Evolutionary conservation across 495 filamentous ascomycete species (phyloP), one percentile per base, ranked within the genome.

Genomic region (Penicillium malachiteum): DNA sequence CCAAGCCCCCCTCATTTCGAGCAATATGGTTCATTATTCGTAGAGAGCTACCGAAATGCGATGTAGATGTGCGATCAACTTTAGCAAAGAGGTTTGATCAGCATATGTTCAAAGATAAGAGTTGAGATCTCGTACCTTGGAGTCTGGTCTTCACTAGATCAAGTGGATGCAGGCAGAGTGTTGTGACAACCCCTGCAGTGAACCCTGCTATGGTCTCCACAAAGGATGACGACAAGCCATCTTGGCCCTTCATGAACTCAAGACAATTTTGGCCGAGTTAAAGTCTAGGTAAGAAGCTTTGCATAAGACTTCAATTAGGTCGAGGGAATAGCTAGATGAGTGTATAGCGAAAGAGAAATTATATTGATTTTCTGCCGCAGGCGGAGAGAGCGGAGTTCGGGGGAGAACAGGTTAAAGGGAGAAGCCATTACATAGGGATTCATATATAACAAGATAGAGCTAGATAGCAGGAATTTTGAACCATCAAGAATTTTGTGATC

Each of bases 81-180:
- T 45, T 1, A 47, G 6, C 31, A 14, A 3, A 26, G 38, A 21
- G 16, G 35, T 50, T 12, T 40, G 48, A 43, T 4, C 5, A 17
- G 30, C 34, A 1, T 33, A 8, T 48, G 40, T 44, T 38, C 54
- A 42, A 43, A 46, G 46, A 38, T 31, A 49, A 55, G 51, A 42
- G 12, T 1, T 13, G 26, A 30, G 17, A 4, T 32, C 35, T 37
- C 63, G 55, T 65, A 93, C 92, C 83, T 75, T 99, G 94, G 61
- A 99, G 84, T 54, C 94, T 87, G 38, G 92, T 97, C 76, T 99
- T 99, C 64, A 97, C 81, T 54, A 97, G 83, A 73, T 99, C 94
- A 48, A 99, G 80, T 16, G 94, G 94, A 75, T 79, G 76, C 31
- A 78, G 53, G 48, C 63, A 73, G 26, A 97, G 80, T 32, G 94